These are phyloP conservation scores for Vigna mungo DNA, from an alignment of 306 rosid genomes.

Conservation along the genomic window DNA sequence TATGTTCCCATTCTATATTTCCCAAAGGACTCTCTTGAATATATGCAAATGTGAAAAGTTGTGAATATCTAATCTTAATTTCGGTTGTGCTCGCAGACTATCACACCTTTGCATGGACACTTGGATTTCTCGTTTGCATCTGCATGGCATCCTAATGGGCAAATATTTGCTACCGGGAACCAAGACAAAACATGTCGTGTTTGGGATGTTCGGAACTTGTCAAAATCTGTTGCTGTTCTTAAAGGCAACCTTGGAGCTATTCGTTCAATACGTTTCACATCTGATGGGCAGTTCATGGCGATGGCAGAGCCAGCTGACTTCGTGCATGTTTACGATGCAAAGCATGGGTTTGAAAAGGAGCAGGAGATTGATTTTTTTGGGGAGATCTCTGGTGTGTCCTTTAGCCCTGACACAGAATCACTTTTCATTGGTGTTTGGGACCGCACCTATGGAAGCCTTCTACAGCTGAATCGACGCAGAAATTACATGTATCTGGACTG, in stretches of 20 bases:
- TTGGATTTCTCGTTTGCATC: slow-evolving; percentile 92
- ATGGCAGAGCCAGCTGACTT: slow-evolving; percentile 96
- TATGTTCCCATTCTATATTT: slow-evolving; percentile 29
- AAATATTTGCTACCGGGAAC: slow-evolving; percentile 84
- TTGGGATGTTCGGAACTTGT: slow-evolving; percentile 84
- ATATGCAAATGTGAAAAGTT: neutral
- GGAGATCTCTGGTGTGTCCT: slow-evolving; percentile 90
- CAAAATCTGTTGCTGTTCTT: slow-evolving; percentile 80
- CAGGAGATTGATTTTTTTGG: slow-evolving; percentile 90
- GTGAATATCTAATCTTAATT: slow-evolving; percentile 42
- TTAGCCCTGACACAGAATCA: slow-evolving; percentile 92
- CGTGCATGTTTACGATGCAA: slow-evolving; percentile 82
- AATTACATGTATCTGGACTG: slow-evolving; percentile 68
- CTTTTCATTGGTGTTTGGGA: slow-evolving; percentile 88
- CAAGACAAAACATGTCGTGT: slow-evolving; percentile 90
- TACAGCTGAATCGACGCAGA: slow-evolving; percentile 73
- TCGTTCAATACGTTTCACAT: slow-evolving; percentile 78
- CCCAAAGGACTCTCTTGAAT: slow-evolving; percentile 11
- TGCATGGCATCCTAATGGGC: slow-evolving; percentile 87
- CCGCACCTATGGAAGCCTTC: slow-evolving; percentile 89
- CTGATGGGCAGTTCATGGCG: slow-evolving; percentile 84
- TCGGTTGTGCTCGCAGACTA: slow-evolving; percentile 61
- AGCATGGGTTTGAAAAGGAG: slow-evolving; percentile 75
- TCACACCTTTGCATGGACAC: slow-evolving; percentile 65
- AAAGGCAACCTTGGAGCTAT: slow-evolving; percentile 93